These are phyloP conservation scores for Coniella vitis DNA, from an alignment of 2,329 filamentous ascomycete genomes.

Conservation along the genomic window DNA sequence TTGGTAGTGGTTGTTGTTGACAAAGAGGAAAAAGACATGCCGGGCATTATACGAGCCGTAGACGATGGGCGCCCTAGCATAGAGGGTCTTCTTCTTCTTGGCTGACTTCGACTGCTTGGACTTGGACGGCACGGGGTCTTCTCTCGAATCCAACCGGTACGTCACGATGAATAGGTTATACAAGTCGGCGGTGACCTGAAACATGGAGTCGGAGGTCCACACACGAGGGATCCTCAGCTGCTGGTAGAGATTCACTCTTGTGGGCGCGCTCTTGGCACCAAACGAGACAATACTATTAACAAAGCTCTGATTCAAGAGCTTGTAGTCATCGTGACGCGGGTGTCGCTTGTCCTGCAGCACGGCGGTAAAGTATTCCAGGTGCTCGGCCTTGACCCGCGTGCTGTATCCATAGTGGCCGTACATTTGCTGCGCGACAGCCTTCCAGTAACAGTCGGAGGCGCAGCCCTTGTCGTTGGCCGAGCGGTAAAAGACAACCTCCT, in stretches of 20 bases:
- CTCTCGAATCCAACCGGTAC: slow-evolving; percentile 10
- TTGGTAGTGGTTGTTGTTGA: slow-evolving; percentile 23
- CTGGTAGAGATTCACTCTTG: slow-evolving; percentile 25
- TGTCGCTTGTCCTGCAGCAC: slow-evolving; percentile 22
- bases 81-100: slow-evolving; percentile 21
- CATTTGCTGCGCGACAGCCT: slow-evolving; percentile 22
- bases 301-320: slow-evolving; percentile 20
- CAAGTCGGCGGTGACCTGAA: slow-evolving; percentile 28
- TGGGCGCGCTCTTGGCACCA: not conserved
- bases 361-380: slow-evolving; percentile 23
- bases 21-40: slow-evolving; percentile 26
- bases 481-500: slow-evolving; percentile 25
- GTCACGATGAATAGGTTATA: slow-evolving; percentile 27
- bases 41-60: slow-evolving; percentile 27
- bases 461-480: slow-evolving; percentile 19
- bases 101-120: too few species aligned
- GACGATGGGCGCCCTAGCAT: slow-evolving; percentile 2
- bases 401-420: slow-evolving; percentile 22
- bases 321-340: slow-evolving; percentile 21
- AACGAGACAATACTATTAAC: slow-evolving; percentile 5
- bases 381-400: slow-evolving; percentile 28
- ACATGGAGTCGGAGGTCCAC: slow-evolving; percentile 24
- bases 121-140: not conserved
- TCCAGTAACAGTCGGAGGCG: slow-evolving; percentile 27
- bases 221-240: slow-evolving; percentile 23